Evolutionary conservation across 2,329 filamentous ascomycete species (phyloP), one percentile per base, ranked within the genome.

Genomic region (Colletotrichum echinochloae): DNA sequence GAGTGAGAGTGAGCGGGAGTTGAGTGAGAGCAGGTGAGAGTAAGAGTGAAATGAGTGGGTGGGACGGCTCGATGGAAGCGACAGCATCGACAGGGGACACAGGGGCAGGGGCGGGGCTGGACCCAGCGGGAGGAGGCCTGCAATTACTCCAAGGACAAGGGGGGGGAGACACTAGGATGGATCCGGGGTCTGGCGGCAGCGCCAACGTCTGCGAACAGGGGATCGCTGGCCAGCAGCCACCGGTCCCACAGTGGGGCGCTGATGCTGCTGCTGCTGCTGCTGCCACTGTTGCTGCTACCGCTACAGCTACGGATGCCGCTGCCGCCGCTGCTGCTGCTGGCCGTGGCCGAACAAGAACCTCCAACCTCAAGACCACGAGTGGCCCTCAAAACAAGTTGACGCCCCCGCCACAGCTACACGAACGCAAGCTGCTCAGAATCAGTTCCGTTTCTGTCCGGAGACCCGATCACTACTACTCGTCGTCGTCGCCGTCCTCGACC

Each of bases 361-460:
- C 16, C 33, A 51, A 16, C 35, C n/a, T 46, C 37, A 61, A 61
- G 46, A 66, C 56, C 5, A 28, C 46, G 37, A 44, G 46, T 6
- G 37, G 55, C 30, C 65, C 65, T 60, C 62, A 70, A 56, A 66
- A 65, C 41, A 70, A 70, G 51, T 57, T 70, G 56, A 70, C 63
- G 63, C 67, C 67, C 44, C 67, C 67, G n/a, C 67, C 63, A 8
- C 67, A 70, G 57, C 37, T 70, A 18, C 57, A 61, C 67, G 67
- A 70, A 51, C 66, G 67, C 57, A 57, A 30, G 37, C 51, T 70
- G 11, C 63, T 70, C 48, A 61, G 51, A 33, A 35, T 28, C 16
- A 39, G 18, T 2, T 26, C 28, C 7, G 57, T 48, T 20, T 37
- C 57, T 11, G 20, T 30, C 39, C 20, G 7, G 6, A 51, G 7